Evolutionary conservation across 305 asterid genomes (phyloP), one percentile per base, ranked within the genome.

Genomic region (Fraxinus albicans): DNA sequence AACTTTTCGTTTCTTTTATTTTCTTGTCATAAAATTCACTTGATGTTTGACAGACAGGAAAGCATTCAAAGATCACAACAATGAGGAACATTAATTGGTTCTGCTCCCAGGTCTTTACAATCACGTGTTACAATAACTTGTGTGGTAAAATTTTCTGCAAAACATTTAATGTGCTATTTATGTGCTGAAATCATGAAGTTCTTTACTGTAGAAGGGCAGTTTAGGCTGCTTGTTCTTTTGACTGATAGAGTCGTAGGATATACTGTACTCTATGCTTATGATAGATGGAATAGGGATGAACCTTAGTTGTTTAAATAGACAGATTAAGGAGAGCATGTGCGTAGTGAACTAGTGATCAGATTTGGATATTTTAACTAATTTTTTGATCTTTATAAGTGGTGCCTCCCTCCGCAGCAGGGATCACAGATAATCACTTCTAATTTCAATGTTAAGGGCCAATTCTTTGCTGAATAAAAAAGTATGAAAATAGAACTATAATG

Each of bases 21-120:
- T 78, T 38, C 31, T 42, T 53, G 58, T 55, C 72, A 65, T 78
- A 83, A 50, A 85, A 74, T 79, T 36, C 44, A 10, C 44, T 74
- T 83, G 83, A 76, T 82, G 89, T 79, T 81, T 83, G 78, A 85
- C 91, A 96, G 99, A 94, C 98, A 1, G 99, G 98, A 79, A 92
- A 95, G 0, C 99, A 96, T 86, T 98, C 99, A 55, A 96, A 91
- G 88, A 82, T 86, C 89, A 92, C 98, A 29, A 96, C 99, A 38
- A 53, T 86, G 83, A 91, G 86, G 87, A 96, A 96, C 89, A 92
- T 94, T 69, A 91, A 89, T 73, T 89, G 97, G 15, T 96, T 96
- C 81, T 94, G 97, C 36, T 73, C 88, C 23, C 99, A 96, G 98
- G 99, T 95, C 65, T 50, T 50, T 53, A 63, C 65, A 40, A 69